phyloP scores from a whole-genome alignment of 441 rosid genomes.

The Daphne laureola region DNA sequence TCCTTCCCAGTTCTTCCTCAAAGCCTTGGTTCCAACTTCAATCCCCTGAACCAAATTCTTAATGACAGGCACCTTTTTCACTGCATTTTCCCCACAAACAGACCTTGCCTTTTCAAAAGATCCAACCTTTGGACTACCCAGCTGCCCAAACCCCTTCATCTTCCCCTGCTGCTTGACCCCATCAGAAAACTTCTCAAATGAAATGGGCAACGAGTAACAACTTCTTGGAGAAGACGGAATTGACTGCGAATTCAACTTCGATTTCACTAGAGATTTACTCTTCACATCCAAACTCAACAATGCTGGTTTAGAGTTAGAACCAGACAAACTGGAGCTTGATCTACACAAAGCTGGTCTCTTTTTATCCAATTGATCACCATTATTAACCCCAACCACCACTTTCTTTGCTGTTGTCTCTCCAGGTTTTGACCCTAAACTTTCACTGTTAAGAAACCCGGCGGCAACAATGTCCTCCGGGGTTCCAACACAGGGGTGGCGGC shows the following conservation, averaged over 20 bases:
- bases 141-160: conserved; percentile 41
- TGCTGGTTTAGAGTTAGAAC: conserved; percentile 28
- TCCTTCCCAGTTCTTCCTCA: conserved; percentile 98
- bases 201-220: conserved; percentile 78
- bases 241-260: conserved; percentile 54
- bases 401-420: conserved; percentile 35
- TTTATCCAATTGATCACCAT: conserved; percentile 39
- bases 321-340: conserved; percentile 45
- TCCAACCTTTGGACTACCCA: conserved; percentile 35
- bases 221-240: conserved; percentile 86
- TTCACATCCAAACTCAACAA: conserved; percentile 43
- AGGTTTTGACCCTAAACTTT: conserved; percentile 30
- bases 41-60: conserved; percentile 64
- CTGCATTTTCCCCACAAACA: conserved; percentile 41
- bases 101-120: conserved; percentile 40
- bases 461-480: conserved; percentile 94
- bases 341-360: conserved; percentile 32
- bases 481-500: conserved; percentile 92
- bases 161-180: conserved; percentile 75
- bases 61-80: conserved; percentile 49
- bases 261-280: conserved; percentile 49
- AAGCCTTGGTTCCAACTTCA: conserved; percentile 80
- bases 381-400: conserved; percentile 32
- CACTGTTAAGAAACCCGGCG: conserved; percentile 56
- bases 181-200: conserved; percentile 75